Evolutionary conservation across 2,329 filamentous ascomycete genomes (phyloP).

Genomic region (Clarireedia homoeocarpa): DNA sequence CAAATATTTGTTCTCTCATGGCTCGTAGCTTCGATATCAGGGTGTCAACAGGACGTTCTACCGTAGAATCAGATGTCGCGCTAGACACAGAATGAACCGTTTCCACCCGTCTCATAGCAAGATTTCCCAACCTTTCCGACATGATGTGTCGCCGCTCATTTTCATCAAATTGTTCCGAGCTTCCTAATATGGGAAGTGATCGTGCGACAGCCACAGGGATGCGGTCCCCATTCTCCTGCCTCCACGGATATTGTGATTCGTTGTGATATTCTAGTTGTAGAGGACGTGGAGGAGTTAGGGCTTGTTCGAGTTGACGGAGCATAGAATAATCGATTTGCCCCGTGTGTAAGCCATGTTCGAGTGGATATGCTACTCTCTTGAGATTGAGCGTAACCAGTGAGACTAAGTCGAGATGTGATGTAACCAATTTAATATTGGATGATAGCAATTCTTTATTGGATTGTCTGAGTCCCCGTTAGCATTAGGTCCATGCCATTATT

Average conservation of each 20-base stretch:
- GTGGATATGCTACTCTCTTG: slow-evolving; percentile 18
- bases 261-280: slow-evolving; percentile 12
- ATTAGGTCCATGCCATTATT: not conserved
- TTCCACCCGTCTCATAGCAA: slow-evolving; percentile 18
- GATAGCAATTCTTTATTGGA: not conserved
- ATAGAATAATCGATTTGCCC: slow-evolving; percentile 20
- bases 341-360: slow-evolving; percentile 12
- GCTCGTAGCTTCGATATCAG: slow-evolving; percentile 14
- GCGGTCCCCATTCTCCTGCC: not conserved
- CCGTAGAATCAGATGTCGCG: not conserved
- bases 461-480: not conserved
- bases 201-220: slow-evolving; percentile 6
- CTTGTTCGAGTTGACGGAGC: slow-evolving; percentile 20
- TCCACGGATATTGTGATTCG: not conserved
- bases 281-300: slow-evolving; percentile 15
- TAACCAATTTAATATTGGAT: slow-evolving; percentile 16
- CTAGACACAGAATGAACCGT: slow-evolving; percentile 13
- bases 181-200: not conserved
- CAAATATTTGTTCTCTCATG: slow-evolving; percentile 15
- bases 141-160: slow-evolving; percentile 11
- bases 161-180: slow-evolving; percentile 7
- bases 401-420: slow-evolving; percentile 20
- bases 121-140: slow-evolving; percentile 17
- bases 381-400: slow-evolving; percentile 16
- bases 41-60: slow-evolving; percentile 5